Conservation (phyloP, 176 grass and related monocot genomes). For the Zea mays region Zm-B73-REFERENCE-NAM-5.0 NC_050101.1:97408001-97408500, state of each 20-base stretch:
- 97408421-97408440: background rate
- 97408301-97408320: background rate
- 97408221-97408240: conserved; percentile 61
- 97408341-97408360: no score
- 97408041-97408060: conserved; percentile 29
- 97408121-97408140: conserved; percentile 59
- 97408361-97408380: background rate
- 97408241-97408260: conserved; percentile 82
- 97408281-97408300: background rate
- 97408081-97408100: conserved; percentile 6
- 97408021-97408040: conserved; percentile 78
- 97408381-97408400: conserved; percentile 12
- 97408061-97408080: conserved; percentile 11
- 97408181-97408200: conserved; percentile 56
- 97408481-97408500: background rate
- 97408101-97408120: conserved; percentile 52
- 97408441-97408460: background rate
- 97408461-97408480: background rate
- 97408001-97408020: conserved; percentile 58
- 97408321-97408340: background rate
- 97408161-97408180: conserved; percentile 54
- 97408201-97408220: conserved; percentile 54
- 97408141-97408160: conserved; percentile 71
- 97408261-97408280: conserved; percentile 26
- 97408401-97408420: conserved; percentile 6